These are phyloP conservation scores for Ophiostoma piceae DNA, from an alignment of 2,329 filamentous ascomycete species.

Conservation along the genomic window DNA sequence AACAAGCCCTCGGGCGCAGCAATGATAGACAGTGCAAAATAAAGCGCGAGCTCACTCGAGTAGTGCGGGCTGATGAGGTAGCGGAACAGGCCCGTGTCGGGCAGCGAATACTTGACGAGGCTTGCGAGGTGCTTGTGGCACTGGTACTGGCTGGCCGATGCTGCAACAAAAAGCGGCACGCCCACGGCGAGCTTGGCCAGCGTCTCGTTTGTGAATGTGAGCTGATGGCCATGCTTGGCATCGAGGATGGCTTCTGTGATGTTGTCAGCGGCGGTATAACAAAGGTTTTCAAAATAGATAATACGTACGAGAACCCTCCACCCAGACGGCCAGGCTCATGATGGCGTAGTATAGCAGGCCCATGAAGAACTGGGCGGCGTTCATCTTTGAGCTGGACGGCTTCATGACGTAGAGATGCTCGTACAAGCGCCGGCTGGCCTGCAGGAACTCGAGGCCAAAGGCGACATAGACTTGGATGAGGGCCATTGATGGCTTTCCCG, in stretches of 20 bases:
- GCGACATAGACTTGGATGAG: slow-evolving; percentile 58
- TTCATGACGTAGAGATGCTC: slow-evolving; percentile 65
- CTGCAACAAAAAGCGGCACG: slow-evolving; percentile 60
- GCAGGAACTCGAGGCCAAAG: slow-evolving; percentile 69
- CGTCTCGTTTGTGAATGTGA: neutral
- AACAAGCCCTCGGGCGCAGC: slow-evolving; percentile 62
- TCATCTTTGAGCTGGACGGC: slow-evolving; percentile 72
- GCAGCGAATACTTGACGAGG: slow-evolving; percentile 77
- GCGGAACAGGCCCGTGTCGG: slow-evolving; percentile 65
- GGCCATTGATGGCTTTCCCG: slow-evolving; percentile 44
- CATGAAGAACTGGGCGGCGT: slow-evolving; percentile 73
- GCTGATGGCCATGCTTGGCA: slow-evolving; percentile 29
- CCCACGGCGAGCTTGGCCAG: slow-evolving; percentile 50
- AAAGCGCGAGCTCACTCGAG: slow-evolving; percentile 79
- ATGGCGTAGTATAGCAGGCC: slow-evolving; percentile 72
- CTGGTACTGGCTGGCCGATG: slow-evolving; percentile 67
- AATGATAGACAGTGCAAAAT: slow-evolving; percentile 68
- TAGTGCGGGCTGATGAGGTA: slow-evolving; percentile 83
- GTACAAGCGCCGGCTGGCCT: slow-evolving; percentile 68
- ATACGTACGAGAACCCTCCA: slow-evolving; percentile 67
- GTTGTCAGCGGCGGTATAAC: neutral
- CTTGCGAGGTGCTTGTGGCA: slow-evolving; percentile 66
- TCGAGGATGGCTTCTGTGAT: slow-evolving; percentile 26
- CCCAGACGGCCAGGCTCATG: slow-evolving; percentile 73
- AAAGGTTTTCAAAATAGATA: no score